Percentiles rank a stretch among this genome's conserved stretches.
phyloP scores from a whole-genome alignment of 805 yeast species.

The Metschnikowia amazonensis region DNA sequence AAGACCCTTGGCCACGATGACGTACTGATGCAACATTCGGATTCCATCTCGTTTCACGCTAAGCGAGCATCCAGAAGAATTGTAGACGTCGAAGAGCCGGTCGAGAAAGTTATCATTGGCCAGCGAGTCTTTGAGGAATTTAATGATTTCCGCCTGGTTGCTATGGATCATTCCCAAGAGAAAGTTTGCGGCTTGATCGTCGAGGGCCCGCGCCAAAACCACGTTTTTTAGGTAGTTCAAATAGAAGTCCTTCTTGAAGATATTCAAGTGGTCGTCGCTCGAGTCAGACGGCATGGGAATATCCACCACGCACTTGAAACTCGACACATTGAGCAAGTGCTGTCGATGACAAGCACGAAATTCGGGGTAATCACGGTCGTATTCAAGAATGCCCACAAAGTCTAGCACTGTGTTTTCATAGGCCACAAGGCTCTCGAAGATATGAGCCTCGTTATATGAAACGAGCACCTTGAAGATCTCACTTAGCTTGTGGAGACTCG shows the following conservation, averaged over 20 bases:
- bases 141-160: slow-evolving; percentile 66
- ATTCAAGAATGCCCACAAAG: slow-evolving; percentile 75
- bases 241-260: slow-evolving; percentile 72
- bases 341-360: slow-evolving; percentile 77
- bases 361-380: slow-evolving; percentile 82
- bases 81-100: slow-evolving; percentile 57
- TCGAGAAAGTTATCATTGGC: slow-evolving; percentile 44
- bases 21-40: slow-evolving; percentile 73
- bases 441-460: slow-evolving; percentile 58
- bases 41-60: slow-evolving; percentile 60
- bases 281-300: slow-evolving; percentile 46
- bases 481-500: slow-evolving; percentile 61
- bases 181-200: slow-evolving; percentile 70
- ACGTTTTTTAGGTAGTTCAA: slow-evolving; percentile 83
- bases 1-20: slow-evolving; percentile 64
- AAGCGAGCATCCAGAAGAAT: slow-evolving; percentile 16
- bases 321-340: slow-evolving; percentile 52
- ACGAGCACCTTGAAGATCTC: slow-evolving; percentile 69
- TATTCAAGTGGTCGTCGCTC: slow-evolving; percentile 38
- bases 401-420: slow-evolving; percentile 40
- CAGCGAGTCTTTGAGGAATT: slow-evolving; percentile 48
- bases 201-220: slow-evolving; percentile 74
- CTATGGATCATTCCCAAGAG: slow-evolving; percentile 63
- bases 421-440: slow-evolving; percentile 33
- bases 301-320: slow-evolving; percentile 62